Evolutionary conservation across 805 yeast species (phyloP).

Genomic region (Pichia thaimueangensis): DNA sequence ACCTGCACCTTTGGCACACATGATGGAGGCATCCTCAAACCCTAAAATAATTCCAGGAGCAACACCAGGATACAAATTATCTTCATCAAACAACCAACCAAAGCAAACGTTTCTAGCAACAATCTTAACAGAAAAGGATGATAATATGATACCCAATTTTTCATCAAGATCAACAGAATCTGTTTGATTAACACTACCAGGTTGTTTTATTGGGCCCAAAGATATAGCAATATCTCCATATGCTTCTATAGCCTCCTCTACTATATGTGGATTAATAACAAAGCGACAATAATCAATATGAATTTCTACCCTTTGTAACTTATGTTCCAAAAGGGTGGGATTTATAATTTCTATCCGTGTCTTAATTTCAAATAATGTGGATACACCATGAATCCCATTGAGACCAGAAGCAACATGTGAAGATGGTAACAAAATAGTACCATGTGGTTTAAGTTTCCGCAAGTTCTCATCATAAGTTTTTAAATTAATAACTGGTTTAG

Average conservation of each 20-base stretch:
- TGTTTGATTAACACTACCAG: not conserved
- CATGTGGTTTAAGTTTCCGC: constrained; percentile 26
- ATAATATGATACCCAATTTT: constrained; percentile 20
- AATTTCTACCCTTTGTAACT: constrained; percentile 44
- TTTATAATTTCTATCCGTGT: constrained; percentile 39
- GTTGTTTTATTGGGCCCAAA: not conserved
- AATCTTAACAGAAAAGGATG: constrained; percentile 49
- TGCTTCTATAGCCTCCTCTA: constrained; percentile 20
- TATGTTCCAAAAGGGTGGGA: constrained; percentile 24
- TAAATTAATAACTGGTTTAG: constrained; percentile 7
- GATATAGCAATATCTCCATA: constrained; percentile 10
- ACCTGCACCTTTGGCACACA: constrained; percentile 55
- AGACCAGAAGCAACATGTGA: constrained; percentile 31
- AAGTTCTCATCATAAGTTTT: constrained; percentile 16
- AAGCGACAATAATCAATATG: constrained; percentile 55
- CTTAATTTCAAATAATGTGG: constrained; percentile 41
- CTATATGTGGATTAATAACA: constrained; percentile 45
- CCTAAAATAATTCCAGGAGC: constrained; percentile 74
- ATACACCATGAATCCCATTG: constrained; percentile 32
- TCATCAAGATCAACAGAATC: constrained; percentile 9
- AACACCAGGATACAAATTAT: not conserved
- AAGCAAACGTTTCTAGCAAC: constrained; percentile 60
- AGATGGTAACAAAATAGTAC: constrained; percentile 37
- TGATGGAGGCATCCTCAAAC: constrained; percentile 64
- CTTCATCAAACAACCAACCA: constrained; percentile 67